A percentile compares a stretch with the other conserved stretches of the same genome.
These are phyloP conservation scores for Chrysophaeum taylorii DNA, from an alignment of 352 stramenopile genomes.

Conservation along the genomic window DNA sequence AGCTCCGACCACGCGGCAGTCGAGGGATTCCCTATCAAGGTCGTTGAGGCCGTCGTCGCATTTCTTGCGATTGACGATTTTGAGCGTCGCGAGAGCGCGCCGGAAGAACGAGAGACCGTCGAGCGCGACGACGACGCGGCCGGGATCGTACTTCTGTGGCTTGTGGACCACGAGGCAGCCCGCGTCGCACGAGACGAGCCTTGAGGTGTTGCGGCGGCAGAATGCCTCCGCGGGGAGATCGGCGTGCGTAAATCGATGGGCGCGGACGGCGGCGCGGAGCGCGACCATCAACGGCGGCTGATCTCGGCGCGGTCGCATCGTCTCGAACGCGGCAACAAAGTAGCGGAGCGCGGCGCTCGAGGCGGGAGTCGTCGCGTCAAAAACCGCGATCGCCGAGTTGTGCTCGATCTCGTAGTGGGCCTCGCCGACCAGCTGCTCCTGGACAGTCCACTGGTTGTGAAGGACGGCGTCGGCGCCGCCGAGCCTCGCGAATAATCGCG, in stretches of 20 bases:
- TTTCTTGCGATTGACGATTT: conserved; percentile 1
- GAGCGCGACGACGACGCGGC: neutral
- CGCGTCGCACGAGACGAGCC: conserved; percentile 5
- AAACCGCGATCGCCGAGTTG: neutral
- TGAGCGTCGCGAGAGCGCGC: neutral
- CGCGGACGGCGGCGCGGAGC: neutral
- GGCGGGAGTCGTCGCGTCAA: neutral
- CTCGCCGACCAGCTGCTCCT: neutral
- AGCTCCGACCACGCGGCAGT: neutral
- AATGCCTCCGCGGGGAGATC: neutral
- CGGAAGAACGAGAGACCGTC: neutral
- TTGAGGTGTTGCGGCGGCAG: neutral
- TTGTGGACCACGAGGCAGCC: neutral
- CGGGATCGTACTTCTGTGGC: conserved; percentile 6
- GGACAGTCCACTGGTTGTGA: conserved; percentile 3
- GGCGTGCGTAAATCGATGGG: neutral
- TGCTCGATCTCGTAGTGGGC: neutral
- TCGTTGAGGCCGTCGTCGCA: too few species aligned
- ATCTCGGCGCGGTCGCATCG: neutral
- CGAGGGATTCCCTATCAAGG: too few species aligned
- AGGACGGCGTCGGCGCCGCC: neutral
- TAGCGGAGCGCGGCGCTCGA: neutral
- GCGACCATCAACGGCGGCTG: conserved; percentile 10
- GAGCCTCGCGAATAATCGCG: neutral
- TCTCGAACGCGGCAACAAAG: neutral